Base-by-base conservation (phyloP, 192 early-diverging fungal genomes). In the Coemansia sp. region DNA sequence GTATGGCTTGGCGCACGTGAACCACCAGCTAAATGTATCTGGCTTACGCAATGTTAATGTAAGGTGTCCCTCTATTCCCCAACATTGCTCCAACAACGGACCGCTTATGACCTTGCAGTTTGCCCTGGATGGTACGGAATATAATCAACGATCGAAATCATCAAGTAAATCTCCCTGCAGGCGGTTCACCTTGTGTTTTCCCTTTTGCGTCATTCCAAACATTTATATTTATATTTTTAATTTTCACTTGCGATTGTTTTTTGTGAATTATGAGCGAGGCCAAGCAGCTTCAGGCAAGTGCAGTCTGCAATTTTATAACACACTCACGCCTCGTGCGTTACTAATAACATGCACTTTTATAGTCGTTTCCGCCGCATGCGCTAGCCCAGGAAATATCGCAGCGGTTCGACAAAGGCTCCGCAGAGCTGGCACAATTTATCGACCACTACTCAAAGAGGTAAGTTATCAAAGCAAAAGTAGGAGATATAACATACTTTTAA, bases 381-480 rank as follows among this genome's bases (percentile, higher is more conserved):
- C 68, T 80, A 26, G 68, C 77, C 2, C 72, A 68, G 14, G 77
- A 80, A 57, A 62, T 80, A 37, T 53, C 43, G n/a, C 57, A 43
- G 27, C 72, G 77, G 22, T 80, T 74, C 51, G 52, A 38, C 23
- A 38, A 25, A 3, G 77, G 77, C 11, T 68, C 48, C 11, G 54
- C 45, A 11, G 62, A 73, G 17, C 66, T 80, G 50, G 26, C 31
- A 14, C 64, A 63, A 41, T 69, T 80, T 67, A 65, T 74, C 38
- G 65, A 68, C 37, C 68, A 80, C 48, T 71, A 71, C 54, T 57
- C 68, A 14, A 65, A 77, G 39, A 62, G 74, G 74, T 76, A 67
- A 17, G 49, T n/a, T 45, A 45, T 16, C 41, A 45, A n/a, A 45
- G 14, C 11, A 45, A 45, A 45, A 45, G 3, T n/a, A 16, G 8